phyloP scores from a whole-genome alignment of 163 green algal species.

The Smithsoniella earleae region DNA sequence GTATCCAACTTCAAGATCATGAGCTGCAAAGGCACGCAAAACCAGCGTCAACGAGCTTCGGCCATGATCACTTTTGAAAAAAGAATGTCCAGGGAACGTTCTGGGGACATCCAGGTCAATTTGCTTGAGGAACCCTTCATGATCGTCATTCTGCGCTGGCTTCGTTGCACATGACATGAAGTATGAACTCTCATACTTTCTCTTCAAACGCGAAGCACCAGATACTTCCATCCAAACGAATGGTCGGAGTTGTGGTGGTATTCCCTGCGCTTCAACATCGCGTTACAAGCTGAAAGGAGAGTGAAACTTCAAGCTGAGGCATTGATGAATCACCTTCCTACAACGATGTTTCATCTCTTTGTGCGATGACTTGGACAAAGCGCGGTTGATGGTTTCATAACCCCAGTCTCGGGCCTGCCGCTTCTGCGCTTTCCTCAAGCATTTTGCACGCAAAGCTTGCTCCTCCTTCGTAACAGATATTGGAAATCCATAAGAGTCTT shows the following conservation, averaged over 20 bases:
- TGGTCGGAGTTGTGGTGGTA: slow-evolving; percentile 56
- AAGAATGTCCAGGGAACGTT: slow-evolving; percentile 67
- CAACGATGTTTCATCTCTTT: slow-evolving; percentile 6
- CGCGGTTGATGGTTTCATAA: no score
- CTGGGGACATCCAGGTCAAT: slow-evolving; percentile 69
- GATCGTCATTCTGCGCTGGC: slow-evolving; percentile 45
- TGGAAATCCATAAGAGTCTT: slow-evolving; percentile 12
- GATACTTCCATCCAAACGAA: slow-evolving; percentile 66
- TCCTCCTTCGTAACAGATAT: neutral
- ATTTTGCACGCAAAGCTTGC: neutral
- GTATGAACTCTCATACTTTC: slow-evolving; percentile 38
- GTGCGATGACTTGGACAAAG: slow-evolving; percentile 2
- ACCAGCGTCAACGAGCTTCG: slow-evolving; percentile 55
- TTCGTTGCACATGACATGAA: slow-evolving; percentile 43
- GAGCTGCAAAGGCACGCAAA: slow-evolving; percentile 61
- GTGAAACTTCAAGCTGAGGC: neutral
- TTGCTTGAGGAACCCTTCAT: slow-evolving; percentile 49
- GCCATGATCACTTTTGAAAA: slow-evolving; percentile 53
- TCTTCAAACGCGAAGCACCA: slow-evolving; percentile 43
- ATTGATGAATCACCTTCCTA: neutral
- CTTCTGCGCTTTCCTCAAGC: slow-evolving; percentile 3
- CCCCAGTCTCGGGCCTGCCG: neutral
- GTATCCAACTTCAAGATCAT: slow-evolving; percentile 76
- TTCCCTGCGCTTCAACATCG: slow-evolving; percentile 41
- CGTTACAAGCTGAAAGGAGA: no score